Evolutionary conservation across 768 basidiomycete species (phyloP).

Genomic region (Lanmaoa rubissima): DNA sequence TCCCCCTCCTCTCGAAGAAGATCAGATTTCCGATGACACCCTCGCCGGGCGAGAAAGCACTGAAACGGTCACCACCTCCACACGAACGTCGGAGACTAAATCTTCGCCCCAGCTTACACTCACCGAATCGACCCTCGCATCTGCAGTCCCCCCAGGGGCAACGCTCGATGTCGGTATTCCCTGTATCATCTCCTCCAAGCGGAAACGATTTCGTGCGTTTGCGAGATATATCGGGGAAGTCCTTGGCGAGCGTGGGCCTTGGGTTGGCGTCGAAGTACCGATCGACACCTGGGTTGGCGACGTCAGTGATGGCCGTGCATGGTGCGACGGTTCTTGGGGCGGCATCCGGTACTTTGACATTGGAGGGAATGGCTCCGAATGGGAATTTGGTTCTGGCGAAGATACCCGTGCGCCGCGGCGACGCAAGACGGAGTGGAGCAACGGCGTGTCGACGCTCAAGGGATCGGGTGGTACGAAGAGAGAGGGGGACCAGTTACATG

Average conservation of each 20-base stretch:
- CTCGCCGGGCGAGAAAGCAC: conserved; percentile 24
- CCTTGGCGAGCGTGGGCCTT: conserved; percentile 74
- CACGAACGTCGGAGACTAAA: conserved; percentile 20
- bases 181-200: conserved; percentile 83
- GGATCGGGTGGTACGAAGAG: conserved; percentile 41
- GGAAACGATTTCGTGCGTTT: conserved; percentile 81
- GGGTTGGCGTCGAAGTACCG: conserved; percentile 92
- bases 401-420: conserved; percentile 29
- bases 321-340: conserved; percentile 84
- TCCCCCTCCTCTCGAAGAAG: conserved; percentile 13
- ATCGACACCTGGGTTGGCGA: conserved; percentile 52
- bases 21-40: conserved; percentile 15
- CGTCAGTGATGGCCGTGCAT: conserved; percentile 61
- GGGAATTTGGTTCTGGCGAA: conserved; percentile 58
- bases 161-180: conserved; percentile 86
- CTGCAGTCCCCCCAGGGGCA: conserved; percentile 44
- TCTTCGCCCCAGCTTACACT: conserved; percentile 17
- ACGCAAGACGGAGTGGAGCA: conserved; percentile 24
- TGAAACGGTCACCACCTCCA: conserved; percentile 28
- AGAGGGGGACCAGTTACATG: conserved; percentile 53
- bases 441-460: conserved; percentile 39
- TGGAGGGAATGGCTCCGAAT: conserved; percentile 52
- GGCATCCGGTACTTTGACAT: conserved; percentile 86
- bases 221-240: conserved; percentile 89
- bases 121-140: conserved; percentile 26